Evolutionary conservation across 257 asterid genomes (phyloP).

Genomic region (Salvia hispanica): DNA sequence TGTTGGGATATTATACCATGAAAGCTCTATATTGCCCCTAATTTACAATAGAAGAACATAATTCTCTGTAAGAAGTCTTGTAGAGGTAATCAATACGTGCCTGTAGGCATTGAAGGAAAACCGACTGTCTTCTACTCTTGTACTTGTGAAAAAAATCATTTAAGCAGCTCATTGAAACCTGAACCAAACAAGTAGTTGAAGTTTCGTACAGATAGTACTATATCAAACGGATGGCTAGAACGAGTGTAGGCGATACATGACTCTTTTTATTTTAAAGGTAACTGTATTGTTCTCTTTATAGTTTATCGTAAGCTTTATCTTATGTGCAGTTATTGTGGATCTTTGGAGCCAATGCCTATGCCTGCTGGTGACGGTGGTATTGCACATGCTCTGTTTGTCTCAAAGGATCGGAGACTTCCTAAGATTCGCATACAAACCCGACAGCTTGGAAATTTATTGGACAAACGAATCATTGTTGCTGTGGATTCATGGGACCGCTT

Average conservation of each 20-base stretch:
- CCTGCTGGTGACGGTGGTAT: conserved; percentile 92
- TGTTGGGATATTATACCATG: no score
- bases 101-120: conserved; percentile 11
- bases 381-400: conserved; percentile 52
- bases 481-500: conserved; percentile 96
- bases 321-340: conserved; percentile 88
- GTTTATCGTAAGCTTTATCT: conserved; percentile 25
- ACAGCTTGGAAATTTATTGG: conserved; percentile 89
- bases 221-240: conserved; percentile 14
- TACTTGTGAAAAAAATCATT: neutral
- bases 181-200: conserved; percentile 24
- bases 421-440: conserved; percentile 95
- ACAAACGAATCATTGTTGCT: conserved; percentile 86
- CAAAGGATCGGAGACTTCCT: conserved; percentile 89
- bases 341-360: conserved; percentile 97
- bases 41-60: neutral
- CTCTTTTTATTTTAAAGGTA: conserved; percentile 3
- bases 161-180: neutral
- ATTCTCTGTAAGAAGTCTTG: neutral
- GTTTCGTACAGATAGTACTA: conserved; percentile 13
- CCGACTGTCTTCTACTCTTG: neutral
- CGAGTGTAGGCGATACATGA: neutral
- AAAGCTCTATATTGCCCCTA: neutral
- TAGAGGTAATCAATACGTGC: conserved; percentile 6
- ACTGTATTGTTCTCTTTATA: conserved; percentile 12